phyloP scores from a whole-genome alignment of 2,329 filamentous ascomycete genomes.

The Fusarium sp. region DNA sequence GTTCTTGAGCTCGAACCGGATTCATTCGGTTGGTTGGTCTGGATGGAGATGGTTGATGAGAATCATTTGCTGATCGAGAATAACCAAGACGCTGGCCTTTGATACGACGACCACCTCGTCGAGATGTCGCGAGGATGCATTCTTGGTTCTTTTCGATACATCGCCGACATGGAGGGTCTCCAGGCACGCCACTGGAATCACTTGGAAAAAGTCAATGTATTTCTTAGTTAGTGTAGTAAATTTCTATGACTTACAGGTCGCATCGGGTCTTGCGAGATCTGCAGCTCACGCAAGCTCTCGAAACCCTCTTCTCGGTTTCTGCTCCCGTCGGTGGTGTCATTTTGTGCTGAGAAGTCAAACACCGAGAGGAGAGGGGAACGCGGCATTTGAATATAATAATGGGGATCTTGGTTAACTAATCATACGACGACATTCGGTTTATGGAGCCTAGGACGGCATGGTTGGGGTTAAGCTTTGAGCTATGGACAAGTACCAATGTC shows the following conservation, averaged over 20 bases:
- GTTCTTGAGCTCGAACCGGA: background rate
- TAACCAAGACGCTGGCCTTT: conserved; percentile 39
- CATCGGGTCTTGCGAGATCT: conserved; percentile 39
- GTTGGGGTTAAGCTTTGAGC: conserved; percentile 3
- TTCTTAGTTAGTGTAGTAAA: background rate
- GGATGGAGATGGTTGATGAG: background rate
- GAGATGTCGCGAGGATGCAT: conserved; percentile 57
- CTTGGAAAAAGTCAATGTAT: conserved; percentile 25
- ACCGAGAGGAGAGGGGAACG: conserved; percentile 19
- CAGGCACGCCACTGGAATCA: conserved; percentile 52
- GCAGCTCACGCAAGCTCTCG: conserved; percentile 36
- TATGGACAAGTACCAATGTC: background rate
- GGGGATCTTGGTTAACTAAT: background rate
- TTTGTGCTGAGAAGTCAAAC: background rate
- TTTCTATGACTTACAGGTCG: conserved; percentile 23
- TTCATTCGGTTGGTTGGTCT: conserved; percentile 4
- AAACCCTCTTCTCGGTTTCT: conserved; percentile 36
- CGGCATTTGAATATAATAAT: conserved; percentile 19
- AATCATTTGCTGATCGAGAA: background rate
- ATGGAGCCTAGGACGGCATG: background rate
- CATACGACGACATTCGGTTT: background rate
- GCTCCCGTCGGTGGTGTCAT: conserved; percentile 17
- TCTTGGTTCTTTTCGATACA: conserved; percentile 55
- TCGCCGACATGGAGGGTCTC: conserved; percentile 53
- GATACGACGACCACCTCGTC: conserved; percentile 54